Conservation (phyloP, 2,329 filamentous ascomycete genomes). For the Coccinonectria pachysandricola region DNA sequence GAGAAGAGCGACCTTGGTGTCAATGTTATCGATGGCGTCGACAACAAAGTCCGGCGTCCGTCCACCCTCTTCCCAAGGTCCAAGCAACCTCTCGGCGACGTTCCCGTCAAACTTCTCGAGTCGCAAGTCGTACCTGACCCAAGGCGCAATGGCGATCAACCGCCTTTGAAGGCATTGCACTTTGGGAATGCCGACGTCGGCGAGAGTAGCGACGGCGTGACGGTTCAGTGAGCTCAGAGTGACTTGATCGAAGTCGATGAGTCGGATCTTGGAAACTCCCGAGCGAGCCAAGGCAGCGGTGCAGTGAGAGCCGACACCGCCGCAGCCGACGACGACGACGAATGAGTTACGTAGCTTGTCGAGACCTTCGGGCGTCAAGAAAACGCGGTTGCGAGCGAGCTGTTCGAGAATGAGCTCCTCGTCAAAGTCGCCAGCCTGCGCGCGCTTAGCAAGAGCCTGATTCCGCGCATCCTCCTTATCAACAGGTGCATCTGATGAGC, state of each 20-base stretch:
- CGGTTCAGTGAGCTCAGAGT: conserved; percentile 88
- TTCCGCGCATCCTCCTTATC: conserved; percentile 54
- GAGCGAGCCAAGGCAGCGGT: conserved; percentile 77
- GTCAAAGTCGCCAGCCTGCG: conserved; percentile 54
- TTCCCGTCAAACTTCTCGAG: conserved; percentile 71
- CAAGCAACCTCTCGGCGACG: conserved; percentile 57
- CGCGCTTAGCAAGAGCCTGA: conserved; percentile 46
- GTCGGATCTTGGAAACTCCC: conserved; percentile 74
- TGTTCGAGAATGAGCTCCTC: conserved; percentile 88
- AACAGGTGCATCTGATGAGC: conserved; percentile 32
- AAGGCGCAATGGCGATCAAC: conserved; percentile 79
- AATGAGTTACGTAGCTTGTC: conserved; percentile 70
- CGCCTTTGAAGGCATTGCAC: conserved; percentile 73
- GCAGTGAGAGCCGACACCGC: conserved; percentile 90
- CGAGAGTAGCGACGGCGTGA: conserved; percentile 89
- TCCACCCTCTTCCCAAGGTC: conserved; percentile 48
- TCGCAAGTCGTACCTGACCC: conserved; percentile 79
- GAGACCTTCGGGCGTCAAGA: conserved; percentile 75
- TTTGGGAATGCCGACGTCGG: conserved; percentile 88
- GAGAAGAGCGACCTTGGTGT: conserved; percentile 85
- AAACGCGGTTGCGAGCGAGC: conserved; percentile 83
- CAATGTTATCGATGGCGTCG: conserved; percentile 97
- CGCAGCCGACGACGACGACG: conserved; percentile 83
- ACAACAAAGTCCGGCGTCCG: conserved; percentile 77
- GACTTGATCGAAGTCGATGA: conserved; percentile 97